Evolutionary conservation across 75 land plant genomes (phyloP), one percentile per base, ranked within the genome.

Genomic region (Pinus taeda): DNA sequence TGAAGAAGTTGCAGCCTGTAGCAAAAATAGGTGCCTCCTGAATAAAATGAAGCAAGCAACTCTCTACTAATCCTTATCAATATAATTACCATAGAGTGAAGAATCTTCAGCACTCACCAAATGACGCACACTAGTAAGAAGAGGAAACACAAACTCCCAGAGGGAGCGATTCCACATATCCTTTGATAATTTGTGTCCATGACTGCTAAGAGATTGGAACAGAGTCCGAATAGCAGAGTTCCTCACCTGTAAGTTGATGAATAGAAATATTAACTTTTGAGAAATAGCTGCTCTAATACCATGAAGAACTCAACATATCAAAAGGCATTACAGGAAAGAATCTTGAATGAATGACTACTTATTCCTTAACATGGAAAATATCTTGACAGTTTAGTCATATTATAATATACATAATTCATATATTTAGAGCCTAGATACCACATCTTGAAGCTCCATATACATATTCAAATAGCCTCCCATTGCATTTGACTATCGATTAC

Each of bases 101-200:
- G 13, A 24, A 53, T 33, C 22, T 57, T 57, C 33, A 74, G 11
- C 18, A 79, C 84, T 66, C 85, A 95, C 99, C 95, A 93, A 82
- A 53, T 87, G 88, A 49, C 87, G 83, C 53, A 93, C 99, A 74
- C 87, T 79, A 65, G 91, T 92, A 71, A 97, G 67, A 36, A 89
- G 80, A 20, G 99, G 99, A 76, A 97, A 95, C 24, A 97, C 92
- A 77, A 92, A 88, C 75, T 83, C 88, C 92, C 92, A 89, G 73
- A 97, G 91, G 82, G 98, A 97, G 78, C 89, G 84, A 80, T 93
- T 93, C 94, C 98, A 95, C 92, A 95, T 91, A 29, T 80, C 88
- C 36, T 66, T 61, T 67, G 99, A 93, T 63, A 97, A 90, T 74
- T 92, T 91, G 60, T 95, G 93, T 14, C 99, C 99, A 83, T 97